Conservation (phyloP, 208 protist species). For the Leishmania tropica region DNA sequence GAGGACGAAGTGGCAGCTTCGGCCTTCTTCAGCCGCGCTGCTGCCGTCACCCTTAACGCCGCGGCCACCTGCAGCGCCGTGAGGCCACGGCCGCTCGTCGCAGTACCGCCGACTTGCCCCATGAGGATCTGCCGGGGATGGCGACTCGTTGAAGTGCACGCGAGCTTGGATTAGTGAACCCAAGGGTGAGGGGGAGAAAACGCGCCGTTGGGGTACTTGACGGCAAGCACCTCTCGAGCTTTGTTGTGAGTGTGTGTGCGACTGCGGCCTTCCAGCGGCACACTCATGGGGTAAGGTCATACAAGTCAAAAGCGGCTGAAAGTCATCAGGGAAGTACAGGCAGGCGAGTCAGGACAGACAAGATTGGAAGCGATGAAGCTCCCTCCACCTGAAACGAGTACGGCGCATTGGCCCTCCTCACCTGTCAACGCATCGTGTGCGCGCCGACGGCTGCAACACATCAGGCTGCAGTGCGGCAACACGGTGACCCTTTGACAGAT, state of each 20-base stretch:
- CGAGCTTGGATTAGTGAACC: neutral
- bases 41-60: constrained; percentile 40
- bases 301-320: no score
- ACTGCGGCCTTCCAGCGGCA: neutral
- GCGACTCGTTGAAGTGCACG: neutral
- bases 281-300: no score
- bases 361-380: neutral
- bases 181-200: neutral
- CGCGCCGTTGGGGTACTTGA: neutral
- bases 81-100: constrained; percentile 76
- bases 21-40: constrained; percentile 28
- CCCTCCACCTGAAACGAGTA: neutral
- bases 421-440: neutral
- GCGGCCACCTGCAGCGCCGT: constrained; percentile 65
- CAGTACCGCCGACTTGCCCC: constrained; percentile 37
- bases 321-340: neutral
- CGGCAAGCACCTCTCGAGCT: neutral
- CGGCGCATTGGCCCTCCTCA: neutral
- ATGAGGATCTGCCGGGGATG: constrained; percentile 11
- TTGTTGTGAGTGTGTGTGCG: neutral
- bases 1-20: constrained; percentile 8
- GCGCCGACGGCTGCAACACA: neutral
- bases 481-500: neutral
- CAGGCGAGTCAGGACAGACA: neutral
- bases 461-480: neutral